Evolutionary conservation across 306 rosid genomes (phyloP).

Genomic region (Amphicarpaea edgeworthii): DNA sequence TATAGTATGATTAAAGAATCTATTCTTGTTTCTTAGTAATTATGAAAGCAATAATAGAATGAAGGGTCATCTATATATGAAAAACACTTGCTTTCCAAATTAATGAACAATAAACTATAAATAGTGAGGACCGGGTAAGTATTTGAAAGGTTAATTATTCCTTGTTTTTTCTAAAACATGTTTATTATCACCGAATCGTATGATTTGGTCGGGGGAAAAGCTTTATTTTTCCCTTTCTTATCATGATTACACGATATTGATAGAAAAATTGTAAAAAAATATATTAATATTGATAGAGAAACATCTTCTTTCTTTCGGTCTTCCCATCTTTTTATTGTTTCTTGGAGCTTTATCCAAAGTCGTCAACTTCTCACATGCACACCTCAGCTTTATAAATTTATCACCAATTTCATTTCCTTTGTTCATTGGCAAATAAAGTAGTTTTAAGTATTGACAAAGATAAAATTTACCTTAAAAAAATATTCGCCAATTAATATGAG

Average conservation of each 20-base stretch:
- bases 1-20: neutral
- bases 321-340: slow-evolving; percentile 17
- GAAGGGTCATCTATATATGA: neutral
- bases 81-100: neutral
- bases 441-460: neutral
- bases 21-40: neutral
- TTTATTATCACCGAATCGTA: slow-evolving; percentile 8
- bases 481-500: neutral
- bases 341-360: slow-evolving; percentile 43
- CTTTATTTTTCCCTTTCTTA: neutral
- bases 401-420: neutral
- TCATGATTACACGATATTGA: neutral
- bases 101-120: neutral
- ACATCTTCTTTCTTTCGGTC: neutral
- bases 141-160: slow-evolving; percentile 10
- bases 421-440: neutral
- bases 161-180: neutral
- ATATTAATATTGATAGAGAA: slow-evolving; percentile 8
- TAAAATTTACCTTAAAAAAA: neutral
- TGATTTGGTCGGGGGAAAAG: slow-evolving; percentile 11
- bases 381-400: neutral
- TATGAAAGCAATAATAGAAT: neutral
- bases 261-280: neutral
- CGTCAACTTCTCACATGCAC: slow-evolving; percentile 53
- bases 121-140: neutral